phyloP scores from a whole-genome alignment of 1,139 yeast genomes.

The Taphrina betulina region DNA sequence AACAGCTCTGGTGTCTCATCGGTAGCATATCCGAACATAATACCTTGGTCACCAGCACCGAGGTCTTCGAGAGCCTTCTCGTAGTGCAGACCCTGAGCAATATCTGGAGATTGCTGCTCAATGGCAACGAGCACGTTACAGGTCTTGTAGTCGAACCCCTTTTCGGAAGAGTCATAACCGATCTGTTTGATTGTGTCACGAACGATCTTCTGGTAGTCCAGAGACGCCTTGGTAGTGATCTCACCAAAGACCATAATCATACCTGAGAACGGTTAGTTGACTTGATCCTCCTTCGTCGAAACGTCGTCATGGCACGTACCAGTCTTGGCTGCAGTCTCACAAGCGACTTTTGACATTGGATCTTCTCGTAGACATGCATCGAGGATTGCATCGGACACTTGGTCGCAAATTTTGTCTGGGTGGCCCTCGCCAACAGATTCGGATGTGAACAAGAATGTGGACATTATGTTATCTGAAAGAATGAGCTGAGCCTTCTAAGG shows the following conservation, averaged over 20 bases:
- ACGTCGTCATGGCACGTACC: conserved; percentile 56
- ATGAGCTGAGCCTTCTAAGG: too few species aligned
- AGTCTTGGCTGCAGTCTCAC: conserved; percentile 98
- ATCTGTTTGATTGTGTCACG: conserved; percentile 98
- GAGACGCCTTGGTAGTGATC: conserved; percentile 91
- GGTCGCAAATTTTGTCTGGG: conserved; percentile 73
- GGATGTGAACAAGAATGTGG: conserved; percentile 35
- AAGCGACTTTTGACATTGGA: conserved; percentile 97
- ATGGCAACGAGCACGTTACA: conserved; percentile 98
- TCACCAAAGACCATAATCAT: conserved; percentile 99
- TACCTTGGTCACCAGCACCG: conserved; percentile 99
- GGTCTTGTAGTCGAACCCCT: conserved; percentile 99
- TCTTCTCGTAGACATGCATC: conserved; percentile 96
- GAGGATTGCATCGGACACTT: conserved; percentile 95
- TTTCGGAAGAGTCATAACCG: conserved; percentile 93
- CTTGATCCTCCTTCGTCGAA: too few species aligned
- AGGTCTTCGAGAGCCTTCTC: conserved; percentile 95
- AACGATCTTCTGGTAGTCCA: conserved; percentile 94
- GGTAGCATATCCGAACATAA: conserved; percentile 99
- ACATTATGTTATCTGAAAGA: too few species aligned
- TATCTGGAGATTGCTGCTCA: conserved; percentile 99
- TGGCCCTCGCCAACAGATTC: conserved; percentile 37
- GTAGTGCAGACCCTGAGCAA: conserved; percentile 98
- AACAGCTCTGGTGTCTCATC: conserved; percentile 97
- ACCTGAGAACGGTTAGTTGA: too few species aligned